Base-by-base conservation (phyloP, 192 early-diverging fungal species). In the Backusella tuberculispora region DNA sequence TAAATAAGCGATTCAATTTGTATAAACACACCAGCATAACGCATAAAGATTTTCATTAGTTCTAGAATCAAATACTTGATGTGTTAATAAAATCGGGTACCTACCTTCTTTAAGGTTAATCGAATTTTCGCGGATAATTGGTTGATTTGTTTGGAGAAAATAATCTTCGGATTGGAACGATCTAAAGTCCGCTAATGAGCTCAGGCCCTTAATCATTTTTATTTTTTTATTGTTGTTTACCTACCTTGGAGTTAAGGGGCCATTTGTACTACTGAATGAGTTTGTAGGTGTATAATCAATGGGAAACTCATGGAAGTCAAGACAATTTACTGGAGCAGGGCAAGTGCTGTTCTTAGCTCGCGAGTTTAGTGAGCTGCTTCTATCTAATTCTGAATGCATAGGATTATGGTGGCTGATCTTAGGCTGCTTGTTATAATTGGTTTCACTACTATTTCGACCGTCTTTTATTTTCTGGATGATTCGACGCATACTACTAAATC, bases 101-200 rank as follows among this genome's bases (percentile, higher is more conserved):
- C 50, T 3, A 56, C 50, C 50, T 21, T 56, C 50, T 24, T 56
- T 56, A 21, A 56, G 50, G 19, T 56, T 56, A 56, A 56, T 56
- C 24, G 50, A 56, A 10, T 56, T 56, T 56, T 56, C 50, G 24
- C 50, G 50, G 50, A 7, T 56, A 56, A 56, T 56, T 56, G 50
- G 50, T 56, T 19, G 50, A 21, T 15, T 56, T 56, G 50, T 21
- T 56, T 56, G 21, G 10, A 24, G 50, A 56, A 56, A 56, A 15
- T 24, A 24, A 8, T 56, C 50, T 21, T 56, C 50, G 24, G 50
- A 56, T 56, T 56, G 50, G 50, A 56, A 56, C 50, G 19, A 56
- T 56, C 50, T 56, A 56, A 56, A 56, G 50, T 21, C 50, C 50
- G 50, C 50, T 24, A 53, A 53, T 53, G 21, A 53, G 50, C 50